Percentiles rank a stretch among this genome's conserved stretches.
These are phyloP conservation scores for Coemansia sp. DNA, from an alignment of 192 early-diverging fungal genomes.

Conservation along the genomic window DNA sequence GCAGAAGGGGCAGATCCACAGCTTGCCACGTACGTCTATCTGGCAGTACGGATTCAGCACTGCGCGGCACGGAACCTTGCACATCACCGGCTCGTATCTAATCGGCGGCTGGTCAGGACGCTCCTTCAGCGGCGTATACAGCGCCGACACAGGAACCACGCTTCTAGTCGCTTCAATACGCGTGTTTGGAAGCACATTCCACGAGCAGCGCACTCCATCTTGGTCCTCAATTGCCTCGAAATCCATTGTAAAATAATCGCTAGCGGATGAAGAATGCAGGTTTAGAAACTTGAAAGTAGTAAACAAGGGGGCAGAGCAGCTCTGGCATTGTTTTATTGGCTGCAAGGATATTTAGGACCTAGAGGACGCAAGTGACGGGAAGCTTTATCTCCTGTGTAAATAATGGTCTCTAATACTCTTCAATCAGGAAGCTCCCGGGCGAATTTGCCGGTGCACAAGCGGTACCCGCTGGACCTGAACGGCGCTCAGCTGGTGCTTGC, in stretches of 20 bases:
- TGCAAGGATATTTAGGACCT: too few relatives aligned
- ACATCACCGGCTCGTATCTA: slow-evolving; percentile 96
- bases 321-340: slow-evolving; percentile 25
- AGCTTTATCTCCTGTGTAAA: too few relatives aligned
- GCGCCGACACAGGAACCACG: slow-evolving; percentile 88
- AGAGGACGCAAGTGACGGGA: not conserved
- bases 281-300: not conserved
- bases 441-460: slow-evolving; percentile 17
- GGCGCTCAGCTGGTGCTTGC: slow-evolving; percentile 43
- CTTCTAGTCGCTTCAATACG: slow-evolving; percentile 91
- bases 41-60: slow-evolving; percentile 98
- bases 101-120: slow-evolving; percentile 80
- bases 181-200: slow-evolving; percentile 96
- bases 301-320: not conserved
- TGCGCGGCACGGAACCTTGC: slow-evolving; percentile 91
- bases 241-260: slow-evolving; percentile 55
- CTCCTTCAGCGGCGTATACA: slow-evolving; percentile 96
- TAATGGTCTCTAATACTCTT: too few relatives aligned
- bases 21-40: slow-evolving; percentile 91
- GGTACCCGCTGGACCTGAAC: slow-evolving; percentile 44
- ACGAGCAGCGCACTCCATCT: slow-evolving; percentile 93
- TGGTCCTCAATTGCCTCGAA: slow-evolving; percentile 90
- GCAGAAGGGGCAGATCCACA: slow-evolving; percentile 99
- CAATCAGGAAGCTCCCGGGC: not conserved
- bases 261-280: too few relatives aligned